Percentiles rank a stretch among this genome's conserved stretches.
Evolutionary conservation across 176 grass and related monocot genomes (phyloP).

Genomic region (Aegilops sharonensis): DNA sequence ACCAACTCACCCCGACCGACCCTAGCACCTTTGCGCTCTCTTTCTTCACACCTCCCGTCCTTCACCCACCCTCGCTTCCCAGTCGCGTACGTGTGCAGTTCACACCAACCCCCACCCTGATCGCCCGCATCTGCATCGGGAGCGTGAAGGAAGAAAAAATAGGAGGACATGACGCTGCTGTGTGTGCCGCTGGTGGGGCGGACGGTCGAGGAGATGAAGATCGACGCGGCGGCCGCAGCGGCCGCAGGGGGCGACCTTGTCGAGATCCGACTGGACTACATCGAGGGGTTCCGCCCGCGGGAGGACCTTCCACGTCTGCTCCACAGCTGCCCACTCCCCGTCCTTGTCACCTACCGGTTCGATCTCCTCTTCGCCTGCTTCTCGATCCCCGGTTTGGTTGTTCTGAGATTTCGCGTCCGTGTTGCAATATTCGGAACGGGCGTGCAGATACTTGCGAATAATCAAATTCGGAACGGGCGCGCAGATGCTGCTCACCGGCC

Average conservation of each 20-base stretch:
- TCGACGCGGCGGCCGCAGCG: slow-evolving; percentile 59
- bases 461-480: neutral
- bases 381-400: neutral
- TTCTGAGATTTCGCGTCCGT: neutral
- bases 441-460: neutral
- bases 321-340: slow-evolving; percentile 56
- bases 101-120: neutral
- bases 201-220: slow-evolving; percentile 81
- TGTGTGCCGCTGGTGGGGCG: slow-evolving; percentile 82
- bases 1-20: too few relatives aligned
- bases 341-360: slow-evolving; percentile 84
- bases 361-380: neutral
- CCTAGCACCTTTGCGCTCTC: neutral
- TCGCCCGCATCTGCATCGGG: slow-evolving; percentile 14
- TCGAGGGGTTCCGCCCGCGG: slow-evolving; percentile 53
- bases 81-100: neutral
- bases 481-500: neutral
- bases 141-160: neutral
- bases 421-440: neutral
- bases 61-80: neutral
- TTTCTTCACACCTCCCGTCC: neutral
- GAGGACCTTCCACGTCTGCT: slow-evolving; percentile 64
- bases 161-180: slow-evolving; percentile 66
- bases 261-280: slow-evolving; percentile 88
- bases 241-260: slow-evolving; percentile 67